Percentiles rank a stretch among this genome's conserved stretches.
Conservation (phyloP, 2,329 filamentous ascomycete species). For the Aspergillus novofumigatus region DNA sequence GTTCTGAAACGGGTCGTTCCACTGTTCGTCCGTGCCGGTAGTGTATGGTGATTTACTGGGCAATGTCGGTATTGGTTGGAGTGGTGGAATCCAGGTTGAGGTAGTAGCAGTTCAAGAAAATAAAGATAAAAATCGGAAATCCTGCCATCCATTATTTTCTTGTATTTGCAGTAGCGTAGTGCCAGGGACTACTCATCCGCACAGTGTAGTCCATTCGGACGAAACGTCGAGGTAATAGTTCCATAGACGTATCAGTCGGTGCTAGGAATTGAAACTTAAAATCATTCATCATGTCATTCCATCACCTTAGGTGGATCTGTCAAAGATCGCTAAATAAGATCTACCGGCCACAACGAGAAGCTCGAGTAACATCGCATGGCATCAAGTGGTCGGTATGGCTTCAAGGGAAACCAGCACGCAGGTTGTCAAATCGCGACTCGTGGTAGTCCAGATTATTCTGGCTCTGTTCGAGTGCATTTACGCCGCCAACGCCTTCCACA, state of each 20-base stretch:
- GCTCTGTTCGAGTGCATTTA: constrained; percentile 30
- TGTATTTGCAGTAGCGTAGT: neutral
- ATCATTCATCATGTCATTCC: neutral
- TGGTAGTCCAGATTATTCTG: constrained; percentile 35
- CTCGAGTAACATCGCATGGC: neutral
- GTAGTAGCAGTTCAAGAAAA: constrained; percentile 4
- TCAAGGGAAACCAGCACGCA: constrained; percentile 27
- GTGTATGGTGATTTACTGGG: constrained; percentile 6
- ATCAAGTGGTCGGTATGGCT: neutral
- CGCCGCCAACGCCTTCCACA: constrained; percentile 34
- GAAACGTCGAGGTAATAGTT: neutral
- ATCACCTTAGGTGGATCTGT: neutral
- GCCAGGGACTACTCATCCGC: too few species aligned
- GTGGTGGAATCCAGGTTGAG: constrained; percentile 9
- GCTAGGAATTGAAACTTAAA: neutral
- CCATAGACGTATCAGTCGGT: neutral
- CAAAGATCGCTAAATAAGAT: neutral
- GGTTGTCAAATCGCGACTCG: constrained; percentile 40
- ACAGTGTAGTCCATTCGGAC: neutral
- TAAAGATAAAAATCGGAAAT: neutral
- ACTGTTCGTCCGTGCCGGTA: constrained; percentile 12
- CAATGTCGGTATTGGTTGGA: constrained; percentile 10
- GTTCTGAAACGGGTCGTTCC: constrained; percentile 9
- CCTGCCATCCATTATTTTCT: neutral
- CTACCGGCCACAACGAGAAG: neutral